A percentile compares a stretch with the other conserved stretches of the same genome.
Conservation (phyloP, 2,329 filamentous ascomycete genomes). For the Pezicula carpinea region DNA sequence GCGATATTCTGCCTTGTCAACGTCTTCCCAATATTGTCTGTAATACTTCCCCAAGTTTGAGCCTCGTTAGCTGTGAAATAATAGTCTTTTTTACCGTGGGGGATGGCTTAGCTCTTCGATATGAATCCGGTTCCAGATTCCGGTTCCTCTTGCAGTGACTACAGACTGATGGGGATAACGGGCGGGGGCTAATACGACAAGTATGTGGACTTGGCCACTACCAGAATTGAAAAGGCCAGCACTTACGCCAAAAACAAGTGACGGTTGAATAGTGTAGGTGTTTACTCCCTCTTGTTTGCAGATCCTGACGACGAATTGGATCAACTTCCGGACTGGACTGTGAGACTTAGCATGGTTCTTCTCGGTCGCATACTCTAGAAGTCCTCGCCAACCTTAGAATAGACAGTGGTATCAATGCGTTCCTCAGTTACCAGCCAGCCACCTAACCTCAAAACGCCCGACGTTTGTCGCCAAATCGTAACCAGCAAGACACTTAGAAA, state of each 20-base stretch:
- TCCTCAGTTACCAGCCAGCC: slow-evolving; percentile 34
- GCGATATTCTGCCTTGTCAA: slow-evolving; percentile 29
- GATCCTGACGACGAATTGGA: slow-evolving; percentile 37
- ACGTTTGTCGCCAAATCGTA: slow-evolving; percentile 25
- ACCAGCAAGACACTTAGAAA: neutral
- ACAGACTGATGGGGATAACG: neutral
- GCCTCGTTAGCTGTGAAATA: slow-evolving; percentile 38
- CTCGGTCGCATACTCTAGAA: slow-evolving; percentile 39
- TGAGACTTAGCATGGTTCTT: slow-evolving; percentile 32
- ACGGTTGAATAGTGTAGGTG: slow-evolving; percentile 41
- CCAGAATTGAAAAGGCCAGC: slow-evolving; percentile 36
- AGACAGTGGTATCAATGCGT: slow-evolving; percentile 27
- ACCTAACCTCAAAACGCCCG: slow-evolving; percentile 39
- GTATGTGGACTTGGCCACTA: slow-evolving; percentile 34
- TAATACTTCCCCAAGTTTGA: slow-evolving; percentile 36
- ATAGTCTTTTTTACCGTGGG: slow-evolving; percentile 33
- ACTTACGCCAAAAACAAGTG: slow-evolving; percentile 42
- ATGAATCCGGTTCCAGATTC: slow-evolving; percentile 40
- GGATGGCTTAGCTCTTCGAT: slow-evolving; percentile 36
- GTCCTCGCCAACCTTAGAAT: slow-evolving; percentile 38
- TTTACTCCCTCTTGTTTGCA: slow-evolving; percentile 36
- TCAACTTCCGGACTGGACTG: slow-evolving; percentile 36
- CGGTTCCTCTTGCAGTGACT: slow-evolving; percentile 26
- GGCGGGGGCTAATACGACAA: slow-evolving; percentile 24
- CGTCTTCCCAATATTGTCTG: slow-evolving; percentile 31